Evolutionary conservation across 331 rosid genomes (phyloP).

Genomic region (Quercus tomentella): DNA sequence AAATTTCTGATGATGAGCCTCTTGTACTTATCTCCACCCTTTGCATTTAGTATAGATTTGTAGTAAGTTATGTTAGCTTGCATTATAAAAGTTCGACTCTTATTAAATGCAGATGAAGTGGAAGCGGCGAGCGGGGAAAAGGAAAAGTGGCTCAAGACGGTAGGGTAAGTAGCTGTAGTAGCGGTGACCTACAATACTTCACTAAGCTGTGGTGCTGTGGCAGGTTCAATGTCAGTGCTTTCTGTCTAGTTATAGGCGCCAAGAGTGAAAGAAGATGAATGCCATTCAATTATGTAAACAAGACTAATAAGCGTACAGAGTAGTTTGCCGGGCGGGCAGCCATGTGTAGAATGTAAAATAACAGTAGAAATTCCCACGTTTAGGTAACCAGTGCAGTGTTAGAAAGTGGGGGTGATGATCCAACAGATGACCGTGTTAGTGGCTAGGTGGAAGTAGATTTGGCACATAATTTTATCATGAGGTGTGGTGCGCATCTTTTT

Average conservation of each 20-base stretch:
- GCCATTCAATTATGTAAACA: slow-evolving; percentile 23
- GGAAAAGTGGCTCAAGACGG: slow-evolving; percentile 35
- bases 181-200: slow-evolving; percentile 13
- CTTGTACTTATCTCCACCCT: slow-evolving; percentile 41
- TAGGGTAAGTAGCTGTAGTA: slow-evolving; percentile 22
- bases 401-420: slow-evolving; percentile 29
- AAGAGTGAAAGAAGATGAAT: slow-evolving; percentile 29
- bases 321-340: slow-evolving; percentile 26
- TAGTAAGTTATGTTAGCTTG: not conserved
- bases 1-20: slow-evolving; percentile 74
- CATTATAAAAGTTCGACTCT: slow-evolving; percentile 3
- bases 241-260: slow-evolving; percentile 16
- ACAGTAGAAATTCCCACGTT: slow-evolving; percentile 38
- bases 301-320: slow-evolving; percentile 27
- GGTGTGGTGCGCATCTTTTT: slow-evolving; percentile 36
- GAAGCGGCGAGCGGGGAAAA: slow-evolving; percentile 48
- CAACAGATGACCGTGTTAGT: slow-evolving; percentile 31
- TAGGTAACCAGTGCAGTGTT: slow-evolving; percentile 26
- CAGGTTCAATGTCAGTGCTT: slow-evolving; percentile 18
- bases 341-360: slow-evolving; percentile 47
- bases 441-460: slow-evolving; percentile 47
- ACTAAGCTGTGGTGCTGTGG: slow-evolving; percentile 21
- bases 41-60: not conserved
- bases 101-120: slow-evolving; percentile 53
- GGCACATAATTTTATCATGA: slow-evolving; percentile 43